Base-by-base conservation (phyloP, 352 stramenopile species). In the Thalassiosira livingstoniorum region DNA sequence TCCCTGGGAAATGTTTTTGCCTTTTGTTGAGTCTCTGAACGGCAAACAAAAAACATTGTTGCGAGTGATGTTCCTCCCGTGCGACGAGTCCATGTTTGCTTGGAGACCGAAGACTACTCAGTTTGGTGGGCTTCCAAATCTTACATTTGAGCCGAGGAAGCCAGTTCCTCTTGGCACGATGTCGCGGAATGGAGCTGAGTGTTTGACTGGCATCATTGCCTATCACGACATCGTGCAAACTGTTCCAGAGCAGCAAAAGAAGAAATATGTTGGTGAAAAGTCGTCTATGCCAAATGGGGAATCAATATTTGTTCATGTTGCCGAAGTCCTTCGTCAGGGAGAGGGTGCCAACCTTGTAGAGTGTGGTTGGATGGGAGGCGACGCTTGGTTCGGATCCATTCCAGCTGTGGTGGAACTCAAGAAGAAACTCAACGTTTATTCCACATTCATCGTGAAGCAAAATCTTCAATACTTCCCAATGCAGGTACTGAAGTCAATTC, bases 101-200 rank as follows among this genome's bases (percentile, higher is more conserved):
- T n/a, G n/a, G n/a, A n/a, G n/a, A 37, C 73, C 73, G 3, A 58
- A 68, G 47, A 89, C 78, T 32, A 75, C 35, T 34, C 76, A 75
- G 66, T 77, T 25, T 35, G 78, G 75, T 11, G 62, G 57, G 1
- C 66, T 88, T 15, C 82, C 77, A 31, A 54, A 88, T 35, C 35
- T 88, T 15, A 64, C 60, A 0, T 69, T 58, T 63, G 57, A 77
- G 5, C 34, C 57, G 27, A 18, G 80, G 15, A 87, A 84, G 57
- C 77, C 82, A 4, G 66, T 77, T 23, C 58, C 70, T 39, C 68
- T 86, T 21, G 82, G 82, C 1, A 88, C 77, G 11, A 76, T 84
- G 61, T 63, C 77, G 2, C 57, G 64, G 23, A 72, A 71, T 29
- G 29, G n/a, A 21, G 57, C 35, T n/a, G 61, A 74, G 45, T 31